phyloP scores from a whole-genome alignment of 768 basidiomycete genomes.

The Lentinus tigrinus region DNA sequence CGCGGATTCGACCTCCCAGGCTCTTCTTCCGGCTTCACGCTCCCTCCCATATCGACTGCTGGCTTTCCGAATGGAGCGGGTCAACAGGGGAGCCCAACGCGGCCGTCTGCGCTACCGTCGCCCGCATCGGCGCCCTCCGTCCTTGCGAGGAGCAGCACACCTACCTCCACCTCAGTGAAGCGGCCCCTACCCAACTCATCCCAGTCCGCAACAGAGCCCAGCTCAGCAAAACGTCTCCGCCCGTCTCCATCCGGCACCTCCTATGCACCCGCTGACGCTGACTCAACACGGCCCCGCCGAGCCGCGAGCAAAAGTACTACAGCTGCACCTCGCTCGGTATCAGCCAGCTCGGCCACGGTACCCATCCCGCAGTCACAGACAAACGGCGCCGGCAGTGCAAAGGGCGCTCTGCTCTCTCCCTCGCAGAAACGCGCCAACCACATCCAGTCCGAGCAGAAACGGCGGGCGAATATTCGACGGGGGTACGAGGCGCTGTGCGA shows the following conservation, averaged over 20 bases:
- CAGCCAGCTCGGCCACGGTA: background rate
- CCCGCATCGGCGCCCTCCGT: slow-evolving; percentile 5
- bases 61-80: background rate
- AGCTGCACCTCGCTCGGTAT: background rate
- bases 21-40: slow-evolving; percentile 7
- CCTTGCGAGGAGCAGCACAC: background rate
- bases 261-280: slow-evolving; percentile 15
- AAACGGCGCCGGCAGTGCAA: slow-evolving; percentile 17
- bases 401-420: slow-evolving; percentile 60
- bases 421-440: slow-evolving; percentile 93
- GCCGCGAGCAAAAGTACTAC: slow-evolving; percentile 1
- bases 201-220: slow-evolving; percentile 14
- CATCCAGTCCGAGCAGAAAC: slow-evolving; percentile 92
- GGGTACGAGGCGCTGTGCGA: slow-evolving; percentile 90
- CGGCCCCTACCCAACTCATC: slow-evolving; percentile 21
- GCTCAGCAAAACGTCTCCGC: slow-evolving; percentile 35
- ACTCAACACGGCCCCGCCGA: slow-evolving; percentile 11
- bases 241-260: slow-evolving; percentile 10
- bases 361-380: background rate
- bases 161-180: slow-evolving; percentile 7
- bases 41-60: slow-evolving; percentile 14
- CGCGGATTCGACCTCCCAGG: slow-evolving; percentile 3
- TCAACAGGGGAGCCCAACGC: background rate
- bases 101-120: slow-evolving; percentile 2
- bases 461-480: slow-evolving; percentile 83